Evolutionary conservation across 2,329 filamentous ascomycete species (phyloP), one percentile per base, ranked within the genome.

Genomic region (Cladosporium colombiae): DNA sequence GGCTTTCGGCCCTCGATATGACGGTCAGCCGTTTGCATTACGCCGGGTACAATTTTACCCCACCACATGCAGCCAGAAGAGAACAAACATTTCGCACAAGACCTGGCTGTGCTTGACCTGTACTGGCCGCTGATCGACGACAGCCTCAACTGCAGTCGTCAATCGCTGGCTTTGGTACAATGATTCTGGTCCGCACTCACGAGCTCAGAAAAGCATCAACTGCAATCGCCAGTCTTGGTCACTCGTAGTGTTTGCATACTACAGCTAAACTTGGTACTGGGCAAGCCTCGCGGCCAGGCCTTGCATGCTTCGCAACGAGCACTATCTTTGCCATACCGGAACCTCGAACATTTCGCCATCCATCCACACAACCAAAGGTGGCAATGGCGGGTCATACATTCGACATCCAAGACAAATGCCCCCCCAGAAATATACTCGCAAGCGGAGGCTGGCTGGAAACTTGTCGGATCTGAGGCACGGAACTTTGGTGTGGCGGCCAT

Each of bases 401-500:
- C 29, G n/a, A 31, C 27, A 21, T 55, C 3, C 16, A 55, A 29
- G 3, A 18, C 16, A n/a, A 7, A 55, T 23, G 2, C 5, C 5
- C 16, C 25, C 52, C 25, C 29, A 33, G 52, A 55, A 18, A 33
- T 33, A 18, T 18, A 55, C 52, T 59, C 33, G 56, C 56, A 37
- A 40, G 37, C 37, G 56, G 35, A 59, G 23, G 33, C 56, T 59
- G 37, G 56, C 37, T 29, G 56, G 44, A 16, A 46, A 40, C 37
- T 27, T 31, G 56, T 40, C 56, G 56, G 56, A 37, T 35, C 33
- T 59, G 40, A 37, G 37, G 37, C n/a, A 46, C 23, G 35, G 29
- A 40, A 14, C 56, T 59, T 63, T 31, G 46, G 31, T 62, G 49
- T 55, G 50, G 60, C 49, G 60, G 60, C 60, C 40, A 55, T 44